A percentile compares a stretch with the other conserved stretches of the same genome.
These are phyloP conservation scores for Saccharomycopsis hybrid DNA, from an alignment of 1,139 yeast species.

Conservation along the genomic window DNA sequence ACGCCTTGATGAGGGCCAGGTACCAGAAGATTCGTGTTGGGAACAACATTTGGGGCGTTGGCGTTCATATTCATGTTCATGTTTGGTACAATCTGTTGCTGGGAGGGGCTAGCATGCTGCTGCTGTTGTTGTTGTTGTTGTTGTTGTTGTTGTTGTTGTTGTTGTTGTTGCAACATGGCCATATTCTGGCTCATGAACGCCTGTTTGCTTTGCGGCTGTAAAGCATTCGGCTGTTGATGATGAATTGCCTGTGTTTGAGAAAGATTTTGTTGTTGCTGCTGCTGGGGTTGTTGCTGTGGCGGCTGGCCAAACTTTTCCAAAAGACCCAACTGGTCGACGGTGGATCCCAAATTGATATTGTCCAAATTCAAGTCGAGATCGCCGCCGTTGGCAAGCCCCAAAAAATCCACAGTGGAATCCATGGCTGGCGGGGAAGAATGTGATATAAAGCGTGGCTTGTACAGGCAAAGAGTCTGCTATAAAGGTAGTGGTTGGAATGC, in stretches of 20 bases:
- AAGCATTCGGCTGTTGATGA: neutral
- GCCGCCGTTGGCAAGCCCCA: constrained; percentile 7
- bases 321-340: constrained; percentile 4
- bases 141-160: constrained; percentile 10
- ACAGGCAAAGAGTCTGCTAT: too few relatives aligned
- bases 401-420: constrained; percentile 11
- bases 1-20: neutral
- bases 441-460: too few relatives aligned
- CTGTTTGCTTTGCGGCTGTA: constrained; percentile 15
- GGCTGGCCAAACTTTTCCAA: constrained; percentile 1
- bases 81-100: neutral
- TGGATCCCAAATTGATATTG: neutral
- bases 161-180: constrained; percentile 4
- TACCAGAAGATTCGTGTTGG: neutral
- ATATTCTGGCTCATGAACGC: constrained; percentile 15
- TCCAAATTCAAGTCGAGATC: constrained; percentile 15
- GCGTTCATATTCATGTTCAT: neutral
- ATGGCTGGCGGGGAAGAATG: neutral
- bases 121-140: constrained; percentile 10
- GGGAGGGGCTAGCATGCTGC: neutral
- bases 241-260: neutral
- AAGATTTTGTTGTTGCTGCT: neutral
- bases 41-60: neutral
- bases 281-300: constrained; percentile 1
- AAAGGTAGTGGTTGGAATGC: too few relatives aligned